A percentile compares a stretch with the other conserved stretches of the same genome.
phyloP scores from a whole-genome alignment of 805 yeast genomes.

The Yamadazyma takamatsuzukensis region DNA sequence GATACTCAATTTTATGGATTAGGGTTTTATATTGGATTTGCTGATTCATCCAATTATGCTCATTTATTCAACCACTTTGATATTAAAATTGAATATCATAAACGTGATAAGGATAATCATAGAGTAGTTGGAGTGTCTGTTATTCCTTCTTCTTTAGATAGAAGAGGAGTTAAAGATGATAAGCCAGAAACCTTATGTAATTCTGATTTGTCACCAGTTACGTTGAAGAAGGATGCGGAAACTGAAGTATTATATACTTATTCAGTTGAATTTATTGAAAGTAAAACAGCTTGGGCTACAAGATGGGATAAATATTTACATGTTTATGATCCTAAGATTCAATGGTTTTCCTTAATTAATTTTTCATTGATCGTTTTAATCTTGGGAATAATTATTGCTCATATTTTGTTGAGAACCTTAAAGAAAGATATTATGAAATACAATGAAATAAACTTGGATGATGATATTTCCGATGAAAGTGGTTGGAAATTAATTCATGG shows the following conservation, averaged over 20 bases:
- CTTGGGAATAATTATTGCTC: slow-evolving; percentile 73
- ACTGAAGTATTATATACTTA: slow-evolving; percentile 77
- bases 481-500: slow-evolving; percentile 98
- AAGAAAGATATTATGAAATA: slow-evolving; percentile 83
- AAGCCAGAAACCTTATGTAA: slow-evolving; percentile 33
- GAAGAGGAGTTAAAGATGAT: slow-evolving; percentile 18
- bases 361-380: slow-evolving; percentile 78
- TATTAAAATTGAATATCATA: slow-evolving; percentile 77
- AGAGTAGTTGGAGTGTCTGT: slow-evolving; percentile 92
- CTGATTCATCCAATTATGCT: slow-evolving; percentile 53
- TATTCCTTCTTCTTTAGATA: slow-evolving; percentile 57
- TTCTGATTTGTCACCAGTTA: slow-evolving; percentile 37
- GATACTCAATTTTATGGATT: slow-evolving; percentile 64
- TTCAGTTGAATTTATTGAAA: slow-evolving; percentile 67
- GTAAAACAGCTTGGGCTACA: slow-evolving; percentile 89
- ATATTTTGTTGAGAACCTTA: slow-evolving; percentile 73
- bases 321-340: slow-evolving; percentile 87
- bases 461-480: slow-evolving; percentile 83
- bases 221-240: slow-evolving; percentile 46
- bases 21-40: slow-evolving; percentile 77
- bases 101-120: slow-evolving; percentile 59
- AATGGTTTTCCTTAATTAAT: slow-evolving; percentile 91
- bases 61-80: slow-evolving; percentile 80
- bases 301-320: slow-evolving; percentile 97
- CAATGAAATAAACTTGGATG: slow-evolving; percentile 84